phyloP scores from a whole-genome alignment of 768 basidiomycete genomes.

The Podaxis rugospora region DNA sequence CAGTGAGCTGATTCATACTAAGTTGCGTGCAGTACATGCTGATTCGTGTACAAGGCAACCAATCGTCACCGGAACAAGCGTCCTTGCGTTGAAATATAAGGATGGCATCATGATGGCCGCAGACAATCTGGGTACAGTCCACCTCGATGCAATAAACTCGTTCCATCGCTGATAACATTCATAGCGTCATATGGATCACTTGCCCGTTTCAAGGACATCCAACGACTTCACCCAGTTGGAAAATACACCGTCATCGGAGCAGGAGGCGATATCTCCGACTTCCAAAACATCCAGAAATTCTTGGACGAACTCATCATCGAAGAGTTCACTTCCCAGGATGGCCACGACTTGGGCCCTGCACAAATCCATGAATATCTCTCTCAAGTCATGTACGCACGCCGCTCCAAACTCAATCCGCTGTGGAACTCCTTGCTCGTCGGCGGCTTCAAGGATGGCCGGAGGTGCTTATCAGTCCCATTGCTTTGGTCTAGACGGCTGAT shows the following conservation, averaged over 20 bases:
- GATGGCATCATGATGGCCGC: slow-evolving; percentile 98
- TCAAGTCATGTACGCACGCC: slow-evolving; percentile 84
- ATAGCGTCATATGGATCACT: slow-evolving; percentile 95
- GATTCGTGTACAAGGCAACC: slow-evolving; percentile 59
- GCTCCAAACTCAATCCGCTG: slow-evolving; percentile 87
- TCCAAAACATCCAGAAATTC: slow-evolving; percentile 82
- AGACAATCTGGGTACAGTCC: slow-evolving; percentile 82
- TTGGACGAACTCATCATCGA: slow-evolving; percentile 76
- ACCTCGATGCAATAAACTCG: neutral
- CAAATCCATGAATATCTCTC: slow-evolving; percentile 93
- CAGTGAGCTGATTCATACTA: slow-evolving; percentile 47
- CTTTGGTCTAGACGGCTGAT: neutral
- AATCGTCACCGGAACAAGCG: slow-evolving; percentile 95
- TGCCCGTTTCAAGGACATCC: slow-evolving; percentile 92
- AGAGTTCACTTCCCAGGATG: slow-evolving; percentile 80
- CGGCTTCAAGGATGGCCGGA: slow-evolving; percentile 80
- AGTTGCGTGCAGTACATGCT: neutral
- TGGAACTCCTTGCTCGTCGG: slow-evolving; percentile 96
- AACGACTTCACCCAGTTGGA: slow-evolving; percentile 84
- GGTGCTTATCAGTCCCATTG: slow-evolving; percentile 36
- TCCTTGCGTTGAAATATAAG: slow-evolving; percentile 91
- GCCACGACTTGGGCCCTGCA: slow-evolving; percentile 75
- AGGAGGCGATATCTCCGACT: slow-evolving; percentile 97
- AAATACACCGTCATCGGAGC: slow-evolving; percentile 84
- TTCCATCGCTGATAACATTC: neutral